phyloP scores from a whole-genome alignment of 768 basidiomycete genomes.

The Kwoniella mangroviensis region DNA sequence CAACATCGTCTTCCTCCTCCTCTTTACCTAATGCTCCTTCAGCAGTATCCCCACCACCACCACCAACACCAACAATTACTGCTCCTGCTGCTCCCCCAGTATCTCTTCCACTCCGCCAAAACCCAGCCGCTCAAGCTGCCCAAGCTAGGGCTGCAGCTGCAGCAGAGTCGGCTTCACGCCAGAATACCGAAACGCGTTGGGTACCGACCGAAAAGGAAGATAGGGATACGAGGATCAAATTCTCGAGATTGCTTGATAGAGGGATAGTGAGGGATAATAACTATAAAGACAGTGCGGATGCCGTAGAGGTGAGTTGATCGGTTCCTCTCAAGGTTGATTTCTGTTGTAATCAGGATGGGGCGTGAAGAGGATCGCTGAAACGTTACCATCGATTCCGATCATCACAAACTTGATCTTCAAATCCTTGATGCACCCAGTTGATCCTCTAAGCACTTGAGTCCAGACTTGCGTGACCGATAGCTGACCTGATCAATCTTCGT shows the following conservation, averaged over 20 bases:
- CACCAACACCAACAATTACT: background rate
- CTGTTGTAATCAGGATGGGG: background rate
- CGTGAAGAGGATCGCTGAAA: too few relatives aligned
- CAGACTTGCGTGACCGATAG: background rate
- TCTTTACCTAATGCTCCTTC: background rate
- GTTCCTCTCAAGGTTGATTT: background rate
- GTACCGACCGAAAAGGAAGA: constrained; percentile 45
- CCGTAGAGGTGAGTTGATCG: constrained; percentile 45
- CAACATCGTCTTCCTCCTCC: background rate
- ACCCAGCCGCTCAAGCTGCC: constrained; percentile 10
- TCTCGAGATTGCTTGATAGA: constrained; percentile 46
- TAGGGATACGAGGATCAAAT: constrained; percentile 33
- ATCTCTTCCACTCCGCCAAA: background rate
- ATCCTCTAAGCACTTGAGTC: background rate
- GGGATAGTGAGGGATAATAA: constrained; percentile 52
- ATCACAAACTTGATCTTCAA: too few relatives aligned
- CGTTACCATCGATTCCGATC: too few relatives aligned
- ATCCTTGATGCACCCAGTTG: too few relatives aligned
- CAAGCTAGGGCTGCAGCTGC: background rate
- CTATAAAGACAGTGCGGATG: constrained; percentile 37
- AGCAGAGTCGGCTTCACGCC: background rate
- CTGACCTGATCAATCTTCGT: constrained; percentile 8
- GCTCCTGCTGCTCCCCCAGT: background rate
- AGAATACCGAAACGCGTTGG: background rate
- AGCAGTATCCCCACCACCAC: background rate